Evolutionary conservation across 371 early-diverging fungal genomes (phyloP), one percentile per base, ranked within the genome.

Genomic region (Mucor racemosus): DNA sequence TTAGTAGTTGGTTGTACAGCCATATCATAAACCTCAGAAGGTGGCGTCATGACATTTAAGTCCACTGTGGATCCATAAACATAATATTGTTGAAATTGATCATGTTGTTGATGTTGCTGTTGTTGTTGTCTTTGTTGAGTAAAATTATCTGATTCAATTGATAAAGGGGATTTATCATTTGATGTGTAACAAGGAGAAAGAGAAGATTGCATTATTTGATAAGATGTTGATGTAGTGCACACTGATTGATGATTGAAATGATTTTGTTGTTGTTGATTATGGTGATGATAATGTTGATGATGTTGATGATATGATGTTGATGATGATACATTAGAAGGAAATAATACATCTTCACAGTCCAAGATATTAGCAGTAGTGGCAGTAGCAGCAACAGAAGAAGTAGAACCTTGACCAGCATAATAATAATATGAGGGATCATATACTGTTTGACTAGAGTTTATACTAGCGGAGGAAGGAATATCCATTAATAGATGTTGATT

Each of bases 161-260:
- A 39, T 5, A 19, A 19, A 40, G 58, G 58, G 19, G 58, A 58
- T 58, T 35, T 19, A 10, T 19, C 10, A 19, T 39, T 31, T 19
- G 50, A 46, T 15, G 36, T 48, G 36, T 48, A 48, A 19, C 46
- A 61, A 8, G 35, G 34, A 5, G 48, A 21, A 38, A 48, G 54
- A 39, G 53, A 62, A 62, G 55, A 35, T 35, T 63, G 41, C 50
- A 50, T 50, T 50, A 50, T 26, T 26, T 50, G 50, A 50, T 50
- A 50, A 50, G 50, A 50, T 50, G 50, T 50, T 4, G 55, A n/a
- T 63, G 44, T 38, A 39, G 50, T 53, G 26, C 26, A 26, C 3
- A 26, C 3, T 26, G 26, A 26, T 3, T 26, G 26, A 53, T 35
- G 38, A 8, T 11, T 40, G 59, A 17, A 5, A 44, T 44, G 7